Conservation (phyloP, 805 yeast genomes). For the Metahyphopichia silvanorum region DNA sequence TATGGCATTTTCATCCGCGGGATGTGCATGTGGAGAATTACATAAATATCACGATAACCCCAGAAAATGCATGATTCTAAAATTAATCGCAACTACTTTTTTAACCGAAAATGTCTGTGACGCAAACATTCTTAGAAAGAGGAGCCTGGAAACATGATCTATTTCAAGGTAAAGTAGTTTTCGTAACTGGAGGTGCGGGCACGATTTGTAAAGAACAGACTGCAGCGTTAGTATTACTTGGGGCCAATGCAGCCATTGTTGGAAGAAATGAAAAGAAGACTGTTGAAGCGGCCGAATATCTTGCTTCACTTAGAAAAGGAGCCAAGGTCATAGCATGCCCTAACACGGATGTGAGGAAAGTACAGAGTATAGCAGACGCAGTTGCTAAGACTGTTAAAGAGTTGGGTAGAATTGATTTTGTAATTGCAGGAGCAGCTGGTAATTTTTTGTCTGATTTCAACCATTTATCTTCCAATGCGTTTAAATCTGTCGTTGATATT, state of each 20-base stretch:
- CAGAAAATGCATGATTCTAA: no score
- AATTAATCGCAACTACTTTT: no score
- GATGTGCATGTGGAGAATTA: no score
- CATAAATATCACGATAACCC: no score
- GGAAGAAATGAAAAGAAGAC: slow-evolving; percentile 75
- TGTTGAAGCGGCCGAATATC: slow-evolving; percentile 60
- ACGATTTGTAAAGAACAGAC: slow-evolving; percentile 87
- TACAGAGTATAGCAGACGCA: slow-evolving; percentile 54
- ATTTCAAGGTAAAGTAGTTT: slow-evolving; percentile 80
- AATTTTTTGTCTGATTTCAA: slow-evolving; percentile 41
- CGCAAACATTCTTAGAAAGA: slow-evolving; percentile 21
- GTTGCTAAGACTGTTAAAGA: slow-evolving; percentile 54
- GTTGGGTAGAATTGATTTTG: slow-evolving; percentile 41
- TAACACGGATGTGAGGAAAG: slow-evolving; percentile 72
- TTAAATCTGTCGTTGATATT: slow-evolving; percentile 35
- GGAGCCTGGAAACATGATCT: slow-evolving; percentile 53
- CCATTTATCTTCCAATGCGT: slow-evolving; percentile 41
- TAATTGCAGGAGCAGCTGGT: slow-evolving; percentile 46
- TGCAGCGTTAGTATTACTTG: slow-evolving; percentile 78
- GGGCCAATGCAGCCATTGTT: slow-evolving; percentile 81
- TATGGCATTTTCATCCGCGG: no score
- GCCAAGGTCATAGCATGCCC: slow-evolving; percentile 67
- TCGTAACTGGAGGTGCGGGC: slow-evolving; percentile 96
- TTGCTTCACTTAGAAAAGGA: slow-evolving; percentile 50
- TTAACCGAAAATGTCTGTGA: no score